These are phyloP conservation scores for Inga leiocalycina DNA, from an alignment of 306 rosid species.

Conservation along the genomic window DNA sequence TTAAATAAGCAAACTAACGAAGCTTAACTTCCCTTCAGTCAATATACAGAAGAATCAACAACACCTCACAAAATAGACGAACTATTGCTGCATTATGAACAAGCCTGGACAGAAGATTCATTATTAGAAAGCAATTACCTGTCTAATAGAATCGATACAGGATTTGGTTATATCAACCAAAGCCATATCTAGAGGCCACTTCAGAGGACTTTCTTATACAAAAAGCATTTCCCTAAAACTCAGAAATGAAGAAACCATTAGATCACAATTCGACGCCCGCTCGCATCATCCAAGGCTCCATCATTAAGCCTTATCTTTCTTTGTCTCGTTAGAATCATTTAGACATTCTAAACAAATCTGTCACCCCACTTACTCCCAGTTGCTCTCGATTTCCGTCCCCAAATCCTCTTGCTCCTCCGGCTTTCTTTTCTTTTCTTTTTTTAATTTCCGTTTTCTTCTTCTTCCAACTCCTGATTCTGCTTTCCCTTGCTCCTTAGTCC, in stretches of 20 bases:
- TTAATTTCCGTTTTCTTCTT: too few relatives aligned
- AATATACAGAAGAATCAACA: background rate
- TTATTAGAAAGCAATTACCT: constrained; percentile 43
- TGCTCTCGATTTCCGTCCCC: background rate
- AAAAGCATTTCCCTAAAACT: background rate
- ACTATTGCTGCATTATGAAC: background rate
- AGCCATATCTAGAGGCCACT: constrained; percentile 53
- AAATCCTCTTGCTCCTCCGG: background rate
- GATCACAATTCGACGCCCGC: background rate
- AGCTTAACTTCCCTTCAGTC: background rate
- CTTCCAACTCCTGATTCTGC: background rate
- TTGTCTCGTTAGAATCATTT: background rate
- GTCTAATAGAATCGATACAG: constrained; percentile 71
- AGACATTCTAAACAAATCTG: background rate
- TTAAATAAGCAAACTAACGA: background rate
- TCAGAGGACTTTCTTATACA: constrained; percentile 1
- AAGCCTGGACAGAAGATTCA: background rate
- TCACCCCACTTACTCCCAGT: background rate
- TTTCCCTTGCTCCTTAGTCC: background rate
- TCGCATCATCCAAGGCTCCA: background rate
- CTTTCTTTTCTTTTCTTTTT: background rate
- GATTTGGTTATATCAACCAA: constrained; percentile 69
- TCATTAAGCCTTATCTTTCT: background rate
- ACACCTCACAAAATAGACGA: background rate
- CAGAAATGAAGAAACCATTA: background rate